Evolutionary conservation across 2,329 filamentous ascomycete genomes (phyloP), one percentile per base, ranked within the genome.

Genomic region (Diaporthe helianthi): DNA sequence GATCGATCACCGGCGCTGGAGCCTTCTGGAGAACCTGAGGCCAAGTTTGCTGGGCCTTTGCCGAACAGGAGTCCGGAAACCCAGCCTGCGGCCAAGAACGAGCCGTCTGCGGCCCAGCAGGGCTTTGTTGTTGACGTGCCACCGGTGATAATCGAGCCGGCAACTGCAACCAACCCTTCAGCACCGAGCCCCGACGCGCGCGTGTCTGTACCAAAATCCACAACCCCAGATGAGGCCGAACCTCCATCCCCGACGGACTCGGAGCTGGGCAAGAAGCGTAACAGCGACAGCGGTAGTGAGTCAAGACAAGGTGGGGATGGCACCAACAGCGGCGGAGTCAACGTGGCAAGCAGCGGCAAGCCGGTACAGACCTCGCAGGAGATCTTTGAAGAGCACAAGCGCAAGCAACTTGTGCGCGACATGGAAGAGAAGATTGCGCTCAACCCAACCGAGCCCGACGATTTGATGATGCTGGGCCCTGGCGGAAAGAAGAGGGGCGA

Each of bases 361-460:
- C 73, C 71, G 24, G 72, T 75, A 13, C 72, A 75, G 58, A 68
- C 75, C 47, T 74, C 77, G 26, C 76, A 75, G 7, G 77, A 79
- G 67, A 76, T 80, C 70, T 78, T 77, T 65, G 82, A 83, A 33
- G 81, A 83, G 47, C 80, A 82, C 69, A 80, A 82, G 77, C 80
- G 84, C 33, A 82, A 80, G 70, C 75, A 81, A 68, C 77, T 83
- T 53, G 76, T 84, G 10, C 76, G 80, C 22, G 78, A 80, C 9
- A 83, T 85, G 70, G 85, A 87, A 74, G 86, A 87, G 77, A 87
- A 87, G 79, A 87, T 88, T 29, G 78, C 82, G 12, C 77, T 78
- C 74, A 76, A 80, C 66, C 74, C 76, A 17, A 74, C 75, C 17
- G 76, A 79, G 68, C 73, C 75, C 10, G 73, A 75, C 65, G 72